These are phyloP conservation scores for Xylariomycetidae sp. DNA, from an alignment of 2,329 filamentous ascomycete genomes.

Conservation along the genomic window DNA sequence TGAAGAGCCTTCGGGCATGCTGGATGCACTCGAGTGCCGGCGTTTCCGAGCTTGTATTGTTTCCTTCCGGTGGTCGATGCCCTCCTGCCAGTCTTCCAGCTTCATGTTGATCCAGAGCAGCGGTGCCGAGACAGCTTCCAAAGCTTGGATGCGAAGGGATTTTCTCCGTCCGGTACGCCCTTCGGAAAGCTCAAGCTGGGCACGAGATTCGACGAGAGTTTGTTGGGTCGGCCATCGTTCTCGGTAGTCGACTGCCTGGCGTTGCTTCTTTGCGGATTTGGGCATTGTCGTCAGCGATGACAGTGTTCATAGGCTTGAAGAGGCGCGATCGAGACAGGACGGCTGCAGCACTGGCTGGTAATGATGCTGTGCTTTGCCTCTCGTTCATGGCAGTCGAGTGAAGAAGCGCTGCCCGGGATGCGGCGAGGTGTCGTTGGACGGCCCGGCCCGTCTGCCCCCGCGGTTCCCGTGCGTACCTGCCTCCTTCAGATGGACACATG, in stretches of 20 bases:
- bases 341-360: too few species aligned
- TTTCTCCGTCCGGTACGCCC: neutral
- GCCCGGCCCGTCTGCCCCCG: too few species aligned
- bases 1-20: conserved; percentile 1
- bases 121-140: conserved; percentile 13
- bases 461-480: too few species aligned
- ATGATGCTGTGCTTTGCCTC: too few species aligned
- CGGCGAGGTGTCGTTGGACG: too few species aligned
- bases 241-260: conserved; percentile 21
- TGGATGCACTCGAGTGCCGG: conserved; percentile 6
- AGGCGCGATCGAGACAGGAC: too few species aligned
- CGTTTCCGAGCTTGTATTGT: too few species aligned
- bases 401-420: too few species aligned
- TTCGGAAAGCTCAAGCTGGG: neutral
- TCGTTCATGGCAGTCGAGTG: too few species aligned
- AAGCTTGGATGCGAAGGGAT: conserved; percentile 14
- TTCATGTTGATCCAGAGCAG: conserved; percentile 17
- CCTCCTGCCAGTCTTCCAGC: conserved; percentile 18
- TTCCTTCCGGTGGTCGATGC: conserved; percentile 14
- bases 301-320: too few species aligned
- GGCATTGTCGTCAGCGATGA: too few species aligned
- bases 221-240: conserved; percentile 25
- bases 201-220: conserved; percentile 18
- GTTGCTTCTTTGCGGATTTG: conserved; percentile 5
- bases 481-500: too few species aligned